Base-by-base conservation (phyloP, 73 alveolate genomes). In the Paramecium primaurelia region DNA sequence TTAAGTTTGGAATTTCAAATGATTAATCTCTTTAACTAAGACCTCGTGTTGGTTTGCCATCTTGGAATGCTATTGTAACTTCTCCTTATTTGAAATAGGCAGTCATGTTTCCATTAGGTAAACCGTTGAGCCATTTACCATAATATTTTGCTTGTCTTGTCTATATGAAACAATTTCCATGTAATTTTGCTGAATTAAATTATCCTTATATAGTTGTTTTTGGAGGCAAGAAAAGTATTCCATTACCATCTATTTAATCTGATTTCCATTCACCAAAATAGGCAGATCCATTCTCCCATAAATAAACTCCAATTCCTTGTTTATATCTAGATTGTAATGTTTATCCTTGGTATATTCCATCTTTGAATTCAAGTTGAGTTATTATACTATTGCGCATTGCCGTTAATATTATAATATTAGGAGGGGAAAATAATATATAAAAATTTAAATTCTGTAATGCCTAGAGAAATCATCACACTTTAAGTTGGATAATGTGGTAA, bases 401-500 rank as follows among this genome's bases (percentile, higher is more conserved):
- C 91, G 91, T 80, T 80, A 80, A 80, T 80, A 38, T 40, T 80
- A 80, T 64, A 64, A 54, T 54, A 54, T 64, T 32, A 64, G 47
- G 47, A 34, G 51, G 84, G 84, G 84, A n/a, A 64, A 64, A 32
- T 64, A 64, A 32, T 28, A 64, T 28, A 32, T 28, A 10, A 32
- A 26, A 32, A 32, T 64, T 64, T 32, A 64, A 64, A 32, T 32
- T 64, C 28, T 34, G 22, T 28, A 92, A 99, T 99, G 99, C 99
- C 99, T 30, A 96, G 99, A 89, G 99, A 99, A 95, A 99, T 99
- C 77, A 99, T 99, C 93, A 98, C 99, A 28, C 94, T 97, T 18
- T 98, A 99, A 96, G 99, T 99, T 49, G 99, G 99, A 84, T 99
- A 99, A 94, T 98, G 99, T 93, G 99, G 99, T 73, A 99, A 99